Conservation (phyloP, 305 asterid genomes). For the Rubia peregrina region DNA sequence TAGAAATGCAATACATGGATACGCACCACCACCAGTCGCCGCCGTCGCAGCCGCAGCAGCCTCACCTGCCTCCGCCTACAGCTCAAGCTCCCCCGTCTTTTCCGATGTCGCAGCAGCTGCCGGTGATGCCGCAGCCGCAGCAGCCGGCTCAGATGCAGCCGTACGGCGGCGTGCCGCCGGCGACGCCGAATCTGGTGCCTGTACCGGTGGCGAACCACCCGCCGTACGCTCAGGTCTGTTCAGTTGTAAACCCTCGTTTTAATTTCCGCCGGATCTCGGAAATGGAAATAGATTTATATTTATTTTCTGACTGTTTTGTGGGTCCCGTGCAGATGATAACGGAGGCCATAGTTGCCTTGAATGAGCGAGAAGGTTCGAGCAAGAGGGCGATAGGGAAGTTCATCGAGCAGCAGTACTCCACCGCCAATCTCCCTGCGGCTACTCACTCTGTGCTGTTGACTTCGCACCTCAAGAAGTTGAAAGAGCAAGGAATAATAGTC, state of each 20-base stretch:
- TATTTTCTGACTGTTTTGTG: not conserved
- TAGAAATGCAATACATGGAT: not conserved
- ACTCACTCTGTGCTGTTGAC: conserved; percentile 47
- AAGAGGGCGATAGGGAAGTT: conserved; percentile 56
- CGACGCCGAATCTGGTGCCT: conserved; percentile 17
- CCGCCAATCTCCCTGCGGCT: conserved; percentile 39
- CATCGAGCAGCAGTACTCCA: conserved; percentile 39
- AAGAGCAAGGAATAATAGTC: conserved; percentile 39
- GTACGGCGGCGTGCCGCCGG: conserved; percentile 21
- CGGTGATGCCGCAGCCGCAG: conserved; percentile 13
- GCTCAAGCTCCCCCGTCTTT: not conserved
- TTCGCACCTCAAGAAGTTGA: conserved; percentile 48
- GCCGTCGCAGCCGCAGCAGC: not conserved
- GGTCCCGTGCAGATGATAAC: conserved; percentile 53
- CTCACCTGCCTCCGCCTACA: not conserved
- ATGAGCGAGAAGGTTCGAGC: conserved; percentile 70
- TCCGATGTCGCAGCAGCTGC: not conserved
- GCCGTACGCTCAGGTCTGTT: conserved; percentile 64
- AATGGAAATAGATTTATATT: not conserved
- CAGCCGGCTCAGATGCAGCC: conserved; percentile 22
- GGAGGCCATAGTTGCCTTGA: conserved; percentile 55
- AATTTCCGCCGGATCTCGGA: not conserved
- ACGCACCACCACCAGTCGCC: not conserved
- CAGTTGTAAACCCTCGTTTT: not conserved
- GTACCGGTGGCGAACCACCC: conserved; percentile 35